Evolutionary conservation across 495 filamentous ascomycete species (phyloP).

Genomic region (Penicillium manginii): DNA sequence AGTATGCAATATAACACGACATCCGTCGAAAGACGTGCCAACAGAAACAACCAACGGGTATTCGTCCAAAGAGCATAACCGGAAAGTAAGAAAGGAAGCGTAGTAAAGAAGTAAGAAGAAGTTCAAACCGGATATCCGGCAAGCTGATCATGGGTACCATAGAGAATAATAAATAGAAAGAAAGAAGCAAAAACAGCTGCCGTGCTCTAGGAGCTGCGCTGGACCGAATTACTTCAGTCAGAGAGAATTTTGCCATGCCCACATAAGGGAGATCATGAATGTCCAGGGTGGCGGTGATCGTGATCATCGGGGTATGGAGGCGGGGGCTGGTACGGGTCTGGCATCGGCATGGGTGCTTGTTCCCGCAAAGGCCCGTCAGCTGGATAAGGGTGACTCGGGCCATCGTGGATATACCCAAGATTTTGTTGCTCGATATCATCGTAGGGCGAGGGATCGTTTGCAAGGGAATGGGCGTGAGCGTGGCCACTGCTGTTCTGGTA

Average conservation of each 20-base stretch:
- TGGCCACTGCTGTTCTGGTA: conserved; percentile 11
- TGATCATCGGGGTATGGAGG: conserved; percentile 32
- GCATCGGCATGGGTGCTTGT: conserved; percentile 42
- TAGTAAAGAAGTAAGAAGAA: not conserved
- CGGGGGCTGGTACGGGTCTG: conserved; percentile 38
- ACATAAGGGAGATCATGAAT: too few relatives aligned
- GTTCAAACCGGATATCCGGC: conserved; percentile 11
- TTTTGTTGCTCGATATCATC: conserved; percentile 28
- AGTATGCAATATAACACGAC: conserved; percentile 4
- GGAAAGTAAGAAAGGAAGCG: not conserved
- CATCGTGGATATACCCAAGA: conserved; percentile 20
- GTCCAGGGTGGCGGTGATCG: conserved; percentile 13
- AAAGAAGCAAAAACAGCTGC: conserved; percentile 9
- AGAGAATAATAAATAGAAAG: conserved; percentile 16
- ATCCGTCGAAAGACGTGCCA: not conserved
- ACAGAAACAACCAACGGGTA: conserved; percentile 26
- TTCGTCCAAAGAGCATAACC: conserved; percentile 26
- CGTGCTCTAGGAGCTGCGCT: not conserved
- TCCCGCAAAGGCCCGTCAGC: conserved; percentile 27
- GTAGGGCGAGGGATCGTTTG: conserved; percentile 30
- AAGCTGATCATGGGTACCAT: conserved; percentile 30
- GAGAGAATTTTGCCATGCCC: not conserved
- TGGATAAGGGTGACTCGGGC: conserved; percentile 18
- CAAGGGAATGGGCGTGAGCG: not conserved
- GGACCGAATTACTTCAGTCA: not conserved